These are phyloP conservation scores for Polymyxa betae DNA, from an alignment of 208 protist genomes.

Conservation along the genomic window DNA sequence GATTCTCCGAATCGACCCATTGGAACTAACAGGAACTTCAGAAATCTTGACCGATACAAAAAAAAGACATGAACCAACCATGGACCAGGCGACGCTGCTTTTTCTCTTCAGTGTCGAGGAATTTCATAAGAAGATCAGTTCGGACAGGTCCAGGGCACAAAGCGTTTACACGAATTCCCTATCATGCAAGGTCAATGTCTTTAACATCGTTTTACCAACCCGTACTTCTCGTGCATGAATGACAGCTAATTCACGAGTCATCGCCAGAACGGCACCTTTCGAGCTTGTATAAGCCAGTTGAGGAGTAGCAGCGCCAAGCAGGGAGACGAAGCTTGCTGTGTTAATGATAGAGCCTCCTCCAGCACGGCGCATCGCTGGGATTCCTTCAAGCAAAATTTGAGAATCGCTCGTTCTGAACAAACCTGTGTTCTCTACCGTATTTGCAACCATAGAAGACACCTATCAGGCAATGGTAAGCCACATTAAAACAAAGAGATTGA, in stretches of 20 bases:
- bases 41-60: background rate
- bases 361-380: constrained; percentile 72
- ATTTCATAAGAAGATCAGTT: constrained; percentile 76
- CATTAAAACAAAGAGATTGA: too few species aligned
- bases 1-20: constrained; percentile 77
- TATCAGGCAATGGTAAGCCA: constrained; percentile 10
- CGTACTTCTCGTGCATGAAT: constrained; percentile 71
- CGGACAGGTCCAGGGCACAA: constrained; percentile 76
- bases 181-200: background rate
- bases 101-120: constrained; percentile 78
- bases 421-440: constrained; percentile 68
- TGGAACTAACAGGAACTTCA: constrained; percentile 69
- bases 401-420: background rate
- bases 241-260: constrained; percentile 73
- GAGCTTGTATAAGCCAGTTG: constrained; percentile 77
- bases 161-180: constrained; percentile 75
- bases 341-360: constrained; percentile 78
- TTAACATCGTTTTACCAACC: background rate
- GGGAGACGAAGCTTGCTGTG: constrained; percentile 77
- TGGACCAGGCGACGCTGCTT: constrained; percentile 75
- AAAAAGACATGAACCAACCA: background rate
- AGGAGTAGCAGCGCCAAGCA: constrained; percentile 76
- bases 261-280: constrained; percentile 74
- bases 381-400: background rate
- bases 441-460: constrained; percentile 77